phyloP scores from a whole-genome alignment of 495 filamentous ascomycete genomes.

The Eremomyces bilateralis region DNA sequence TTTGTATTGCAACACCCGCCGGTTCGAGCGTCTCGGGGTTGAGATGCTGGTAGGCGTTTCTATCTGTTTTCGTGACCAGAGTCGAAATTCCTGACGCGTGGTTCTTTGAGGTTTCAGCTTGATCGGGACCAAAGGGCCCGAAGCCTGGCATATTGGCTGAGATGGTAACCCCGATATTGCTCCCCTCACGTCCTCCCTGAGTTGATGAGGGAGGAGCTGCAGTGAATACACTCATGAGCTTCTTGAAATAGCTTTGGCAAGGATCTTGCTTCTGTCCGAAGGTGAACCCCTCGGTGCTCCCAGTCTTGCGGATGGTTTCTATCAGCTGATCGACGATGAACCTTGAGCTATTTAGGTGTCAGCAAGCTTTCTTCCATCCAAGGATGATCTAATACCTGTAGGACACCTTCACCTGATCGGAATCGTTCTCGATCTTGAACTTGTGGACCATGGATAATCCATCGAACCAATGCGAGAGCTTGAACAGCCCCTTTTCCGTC shows the following conservation, averaged over 20 bases:
- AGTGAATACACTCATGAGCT: slow-evolving; percentile 34
- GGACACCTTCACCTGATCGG: slow-evolving; percentile 22
- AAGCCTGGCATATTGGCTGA: slow-evolving; percentile 34
- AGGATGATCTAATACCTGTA: no score
- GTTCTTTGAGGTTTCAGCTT: not conserved
- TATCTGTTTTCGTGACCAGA: slow-evolving; percentile 41
- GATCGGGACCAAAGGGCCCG: slow-evolving; percentile 9
- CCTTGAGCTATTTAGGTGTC: no score
- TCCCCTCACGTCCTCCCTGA: not conserved
- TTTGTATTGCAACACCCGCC: slow-evolving; percentile 33
- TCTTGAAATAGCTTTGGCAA: slow-evolving; percentile 43
- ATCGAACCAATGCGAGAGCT: slow-evolving; percentile 56
- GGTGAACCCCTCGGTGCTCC: slow-evolving; percentile 23
- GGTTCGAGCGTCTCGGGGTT: slow-evolving; percentile 53
- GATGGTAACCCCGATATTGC: slow-evolving; percentile 39
- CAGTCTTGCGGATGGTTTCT: slow-evolving; percentile 30
- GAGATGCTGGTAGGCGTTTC: slow-evolving; percentile 30
- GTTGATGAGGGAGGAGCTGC: not conserved
- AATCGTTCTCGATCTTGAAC: slow-evolving; percentile 33
- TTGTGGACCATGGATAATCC: slow-evolving; percentile 54
- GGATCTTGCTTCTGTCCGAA: slow-evolving; percentile 49
- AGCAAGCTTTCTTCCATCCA: no score
- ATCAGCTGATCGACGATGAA: slow-evolving; percentile 34
- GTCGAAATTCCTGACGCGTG: slow-evolving; percentile 19
- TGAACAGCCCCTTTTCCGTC: slow-evolving; percentile 30